phyloP scores from a whole-genome alignment of 2,329 filamentous ascomycete species.

The Trichoderma aggressivum region DNA sequence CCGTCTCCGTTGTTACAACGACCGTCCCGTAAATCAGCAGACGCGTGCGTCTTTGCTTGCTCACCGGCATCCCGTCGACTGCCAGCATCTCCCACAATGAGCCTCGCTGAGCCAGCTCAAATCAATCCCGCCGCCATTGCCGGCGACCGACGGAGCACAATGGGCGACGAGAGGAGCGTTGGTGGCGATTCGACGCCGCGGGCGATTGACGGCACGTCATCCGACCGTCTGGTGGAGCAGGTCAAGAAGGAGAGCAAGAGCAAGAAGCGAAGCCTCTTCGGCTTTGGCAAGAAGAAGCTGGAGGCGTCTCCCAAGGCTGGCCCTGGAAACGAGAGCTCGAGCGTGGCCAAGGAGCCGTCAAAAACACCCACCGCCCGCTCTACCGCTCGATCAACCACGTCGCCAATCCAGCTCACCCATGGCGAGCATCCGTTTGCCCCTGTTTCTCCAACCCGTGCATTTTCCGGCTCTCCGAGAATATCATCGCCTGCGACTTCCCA shows the following conservation, averaged over 20 bases:
- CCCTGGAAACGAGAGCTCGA: slow-evolving; percentile 33
- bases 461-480: slow-evolving; percentile 69
- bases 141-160: slow-evolving; percentile 21
- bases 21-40: not conserved
- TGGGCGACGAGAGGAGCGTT: slow-evolving; percentile 28
- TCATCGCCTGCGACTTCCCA: slow-evolving; percentile 74
- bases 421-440: slow-evolving; percentile 46
- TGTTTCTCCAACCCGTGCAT: slow-evolving; percentile 62
- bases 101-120: slow-evolving; percentile 29
- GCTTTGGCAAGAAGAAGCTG: slow-evolving; percentile 60
- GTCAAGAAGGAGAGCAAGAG: slow-evolving; percentile 31
- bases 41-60: slow-evolving; percentile 2
- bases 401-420: slow-evolving; percentile 34
- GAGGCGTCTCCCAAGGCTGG: slow-evolving; percentile 38
- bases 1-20: not conserved
- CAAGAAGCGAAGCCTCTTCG: slow-evolving; percentile 58
- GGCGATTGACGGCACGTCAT: slow-evolving; percentile 27
- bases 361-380: slow-evolving; percentile 31
- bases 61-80: not conserved
- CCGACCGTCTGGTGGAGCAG: slow-evolving; percentile 30
- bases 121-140: slow-evolving; percentile 13
- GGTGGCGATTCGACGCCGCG: slow-evolving; percentile 34
- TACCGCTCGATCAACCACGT: slow-evolving; percentile 36
- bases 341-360: slow-evolving; percentile 36
- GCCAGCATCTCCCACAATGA: slow-evolving; percentile 25